A percentile compares a stretch with the other conserved stretches of the same genome.
Conservation (phyloP, 1,284 basidiomycete genomes). For the Heliocybe sulcata region DNA sequence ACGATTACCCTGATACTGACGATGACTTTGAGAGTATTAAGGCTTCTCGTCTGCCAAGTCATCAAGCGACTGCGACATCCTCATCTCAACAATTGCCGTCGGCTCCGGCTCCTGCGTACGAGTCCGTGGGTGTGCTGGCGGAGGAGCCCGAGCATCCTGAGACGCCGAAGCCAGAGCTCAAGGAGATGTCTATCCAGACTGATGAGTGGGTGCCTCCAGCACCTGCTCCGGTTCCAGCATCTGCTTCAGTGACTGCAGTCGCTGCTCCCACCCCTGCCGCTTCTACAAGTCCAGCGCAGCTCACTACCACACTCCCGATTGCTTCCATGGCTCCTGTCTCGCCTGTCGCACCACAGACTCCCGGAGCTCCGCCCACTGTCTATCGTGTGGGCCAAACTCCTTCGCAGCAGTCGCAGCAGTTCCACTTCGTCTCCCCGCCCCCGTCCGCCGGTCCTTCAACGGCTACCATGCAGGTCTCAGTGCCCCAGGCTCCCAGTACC, state of each 20-base stretch:
- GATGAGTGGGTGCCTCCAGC: slow-evolving; percentile 54
- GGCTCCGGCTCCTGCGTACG: slow-evolving; percentile 22
- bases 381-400: slow-evolving; percentile 9
- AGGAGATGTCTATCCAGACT: slow-evolving; percentile 73
- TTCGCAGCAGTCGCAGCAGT: slow-evolving; percentile 54
- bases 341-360: slow-evolving; percentile 11
- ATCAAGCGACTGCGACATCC: slow-evolving; percentile 9
- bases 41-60: slow-evolving; percentile 40
- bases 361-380: slow-evolving; percentile 9
- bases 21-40: slow-evolving; percentile 63
- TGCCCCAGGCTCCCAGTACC: slow-evolving; percentile 32
- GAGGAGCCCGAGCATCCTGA: slow-evolving; percentile 13
- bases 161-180: slow-evolving; percentile 49
- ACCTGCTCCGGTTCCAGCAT: slow-evolving; percentile 17
- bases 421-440: slow-evolving; percentile 65
- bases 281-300: slow-evolving; percentile 11
- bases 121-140: slow-evolving; percentile 30
- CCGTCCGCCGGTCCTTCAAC: slow-evolving; percentile 29
- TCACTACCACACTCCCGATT: slow-evolving; percentile 16
- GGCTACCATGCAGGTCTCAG: slow-evolving; percentile 18
- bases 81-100: slow-evolving; percentile 5
- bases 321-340: slow-evolving; percentile 35
- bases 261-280: slow-evolving; percentile 20
- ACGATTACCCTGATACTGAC: slow-evolving; percentile 44
- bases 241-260: slow-evolving; percentile 20